Evolutionary conservation across 352 stramenopile species (phyloP), one percentile per base, ranked within the genome.

Genomic region (Pythium periplocum): DNA sequence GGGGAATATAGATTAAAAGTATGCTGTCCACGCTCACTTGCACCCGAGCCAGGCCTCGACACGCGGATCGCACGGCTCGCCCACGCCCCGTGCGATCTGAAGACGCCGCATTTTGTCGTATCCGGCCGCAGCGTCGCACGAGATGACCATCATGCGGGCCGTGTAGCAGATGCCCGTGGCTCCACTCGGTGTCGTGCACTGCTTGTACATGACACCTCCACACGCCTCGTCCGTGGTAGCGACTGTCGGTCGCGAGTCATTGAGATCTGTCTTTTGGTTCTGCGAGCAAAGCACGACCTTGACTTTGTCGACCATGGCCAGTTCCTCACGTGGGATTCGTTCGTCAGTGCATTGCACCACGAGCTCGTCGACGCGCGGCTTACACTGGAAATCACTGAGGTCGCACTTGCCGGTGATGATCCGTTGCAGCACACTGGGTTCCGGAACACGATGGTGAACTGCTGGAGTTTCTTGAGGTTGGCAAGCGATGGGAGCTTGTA

Each of bases 341-440:
- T 61, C 58, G 9, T 37, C 49, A 7, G 57, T 50, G 33, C 70
- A 76, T 6, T 55, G 9, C 41, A 70, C 61, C 6, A 49, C 6
- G 4, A 52, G 44, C 38, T 76, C 66, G 37, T 63, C 54, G 9
- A 2, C 40, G 10, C 61, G 58, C 10, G 52, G 39, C 33, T 57
- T 26, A 36, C 70, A 75, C 31, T 75, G 57, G 42, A 70, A 76
- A 51, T 68, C 64, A 32, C 6, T 61, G 33, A 69, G 48, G 45
- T 67, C 59, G 47, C 57, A 79, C 40, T 49, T 57, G 2, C 64
- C 56, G 0, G 59, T 68, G 6, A 59, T 17, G 57, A 73, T 9
- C 67, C 65, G 42, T 77, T 72, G 57, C 68, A 77, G 59, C 68
- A 77, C 44, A 77, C 57, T 34, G 66, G 55, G 46, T 69, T 72